phyloP scores from a whole-genome alignment of 1,284 basidiomycete species.

The Lignosus rhinocerotis region DNA sequence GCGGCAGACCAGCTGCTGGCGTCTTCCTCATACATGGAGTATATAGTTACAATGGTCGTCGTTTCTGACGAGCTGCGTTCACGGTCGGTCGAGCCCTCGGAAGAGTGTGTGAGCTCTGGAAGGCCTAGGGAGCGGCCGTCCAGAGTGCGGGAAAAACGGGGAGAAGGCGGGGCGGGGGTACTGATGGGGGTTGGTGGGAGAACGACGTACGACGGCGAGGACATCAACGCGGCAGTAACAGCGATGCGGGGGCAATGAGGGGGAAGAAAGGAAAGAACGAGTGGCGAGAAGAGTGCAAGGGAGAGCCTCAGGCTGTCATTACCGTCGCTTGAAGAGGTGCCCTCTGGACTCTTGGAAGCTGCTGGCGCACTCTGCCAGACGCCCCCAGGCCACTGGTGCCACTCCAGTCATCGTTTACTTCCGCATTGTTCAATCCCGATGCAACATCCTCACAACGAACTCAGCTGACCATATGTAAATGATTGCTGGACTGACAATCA shows the following conservation, averaged over 20 bases:
- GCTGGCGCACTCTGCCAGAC: not conserved
- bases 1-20: constrained; percentile 44
- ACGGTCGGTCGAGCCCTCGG: constrained; percentile 29
- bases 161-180: constrained; percentile 24
- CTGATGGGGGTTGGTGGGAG: constrained; percentile 42
- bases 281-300: constrained; percentile 9
- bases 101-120: constrained; percentile 31
- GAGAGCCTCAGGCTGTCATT: constrained; percentile 15
- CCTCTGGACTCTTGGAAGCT: not conserved
- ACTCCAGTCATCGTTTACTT: not conserved
- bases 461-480: no score
- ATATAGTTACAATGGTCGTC: constrained; percentile 74
- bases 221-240: constrained; percentile 38
- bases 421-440: no score
- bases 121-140: constrained; percentile 25
- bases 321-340: constrained; percentile 9
- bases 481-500: not conserved
- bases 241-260: not conserved
- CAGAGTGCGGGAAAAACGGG: constrained; percentile 26
- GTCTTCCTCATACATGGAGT: constrained; percentile 67
- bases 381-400: not conserved
- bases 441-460: no score
- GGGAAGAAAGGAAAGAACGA: constrained; percentile 11
- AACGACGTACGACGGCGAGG: constrained; percentile 44
- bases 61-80: constrained; percentile 48